Conservation (phyloP, 345 rosid genomes). For the Gynandropsis gynandra region DNA sequence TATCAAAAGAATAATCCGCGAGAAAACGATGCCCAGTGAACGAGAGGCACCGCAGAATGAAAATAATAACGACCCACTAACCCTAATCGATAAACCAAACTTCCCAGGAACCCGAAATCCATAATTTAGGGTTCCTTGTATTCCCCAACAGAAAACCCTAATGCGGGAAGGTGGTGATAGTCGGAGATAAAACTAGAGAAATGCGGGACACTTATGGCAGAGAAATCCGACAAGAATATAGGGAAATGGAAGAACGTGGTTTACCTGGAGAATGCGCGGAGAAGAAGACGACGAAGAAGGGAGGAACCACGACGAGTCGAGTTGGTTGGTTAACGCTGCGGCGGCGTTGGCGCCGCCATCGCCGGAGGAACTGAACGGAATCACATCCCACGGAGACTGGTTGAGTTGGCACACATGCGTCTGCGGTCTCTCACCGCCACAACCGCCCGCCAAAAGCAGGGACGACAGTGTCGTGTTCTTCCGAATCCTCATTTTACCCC, state of each 20-base stretch:
- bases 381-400: slow-evolving; percentile 99
- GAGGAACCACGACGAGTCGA: slow-evolving; percentile 28
- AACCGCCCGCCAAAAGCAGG: slow-evolving; percentile 31
- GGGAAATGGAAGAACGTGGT: slow-evolving; percentile 26
- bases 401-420: slow-evolving; percentile 79
- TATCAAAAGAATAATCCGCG: slow-evolving; percentile 7
- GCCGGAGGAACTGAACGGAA: slow-evolving; percentile 19
- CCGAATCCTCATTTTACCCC: slow-evolving; percentile 70
- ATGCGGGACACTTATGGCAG: slow-evolving; percentile 35
- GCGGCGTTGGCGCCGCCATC: slow-evolving; percentile 5
- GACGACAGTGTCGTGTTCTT: slow-evolving; percentile 68
- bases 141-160: slow-evolving; percentile 23
- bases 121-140: slow-evolving; percentile 46
- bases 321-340: slow-evolving; percentile 23
- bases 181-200: neutral
- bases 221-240: slow-evolving; percentile 34
- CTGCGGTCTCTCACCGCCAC: slow-evolving; percentile 28
- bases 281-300: slow-evolving; percentile 15
- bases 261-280: slow-evolving; percentile 26
- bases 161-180: slow-evolving; percentile 8
- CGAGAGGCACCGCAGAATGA: slow-evolving; percentile 13
- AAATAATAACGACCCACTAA: slow-evolving; percentile 44
- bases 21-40: slow-evolving; percentile 24
- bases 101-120: slow-evolving; percentile 30
- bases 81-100: slow-evolving; percentile 49